Base-by-base conservation (phyloP, 2,329 filamentous ascomycete species). In the Curvularia lunata region DNA sequence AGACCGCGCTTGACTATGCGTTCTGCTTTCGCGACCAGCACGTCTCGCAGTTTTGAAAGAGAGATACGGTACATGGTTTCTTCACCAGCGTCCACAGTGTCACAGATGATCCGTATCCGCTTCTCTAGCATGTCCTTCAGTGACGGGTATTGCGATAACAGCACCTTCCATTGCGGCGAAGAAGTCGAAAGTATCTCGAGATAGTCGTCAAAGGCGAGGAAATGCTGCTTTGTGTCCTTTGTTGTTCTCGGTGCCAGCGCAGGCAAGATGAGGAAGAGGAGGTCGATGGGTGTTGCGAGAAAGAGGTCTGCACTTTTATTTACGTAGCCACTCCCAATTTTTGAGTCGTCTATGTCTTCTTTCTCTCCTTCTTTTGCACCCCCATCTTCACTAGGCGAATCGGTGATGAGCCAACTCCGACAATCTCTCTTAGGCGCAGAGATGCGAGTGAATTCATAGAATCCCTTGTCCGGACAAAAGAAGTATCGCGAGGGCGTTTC, bases 11-110 rank as follows among this genome's bases (percentile, higher is more conserved):
- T 76, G n/a, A 83, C 82, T 83, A 96, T 89, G 5, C 82, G 82
- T 59, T 83, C 82, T 5, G 92, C 92, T 75, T 97, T 98, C 18
- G 77, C 71, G 6, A 93, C 62, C 0, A 98, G 71, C 54, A 88
- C 82, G 1, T 76, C 71, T 6, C 89, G 70, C 0, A 97, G 83
- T 72, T 92, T 96, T 12, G 82, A 79, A 68, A 90, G 84, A 66
- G 83, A 95, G 23, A 96, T 79, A 12, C 92, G 86, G 76, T 90
- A 97, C 91, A 97, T 92, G 53, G 80, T 86, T 75, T 97, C 92
- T 59, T 91, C 91, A 13, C 90, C 91, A 0, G 90, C 91, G 32
- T 95, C 89, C 10, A 96, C 89, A 0, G 84, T 89, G 68, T 97
- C 92, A 77, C 93, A 96, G 5, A 95, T 82, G 1, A 80, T 82